Conservation (phyloP, 306 rosid species). For the Casuarina cunninghamiana region DNA sequence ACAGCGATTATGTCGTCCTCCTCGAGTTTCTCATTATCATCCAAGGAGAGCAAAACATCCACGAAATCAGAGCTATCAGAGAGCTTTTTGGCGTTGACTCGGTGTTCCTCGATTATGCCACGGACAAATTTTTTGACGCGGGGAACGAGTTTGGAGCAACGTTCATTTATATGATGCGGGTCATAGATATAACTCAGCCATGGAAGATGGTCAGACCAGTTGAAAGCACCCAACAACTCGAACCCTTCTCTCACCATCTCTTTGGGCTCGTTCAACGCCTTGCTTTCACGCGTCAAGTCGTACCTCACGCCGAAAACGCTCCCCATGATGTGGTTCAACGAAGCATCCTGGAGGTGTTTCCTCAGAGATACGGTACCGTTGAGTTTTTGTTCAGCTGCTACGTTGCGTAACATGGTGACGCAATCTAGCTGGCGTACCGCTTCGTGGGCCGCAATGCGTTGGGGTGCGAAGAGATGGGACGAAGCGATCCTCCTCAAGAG, state of each 20-base stretch:
- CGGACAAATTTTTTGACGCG: constrained; percentile 42
- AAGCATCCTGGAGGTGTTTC: constrained; percentile 38
- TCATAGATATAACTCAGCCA: constrained; percentile 47
- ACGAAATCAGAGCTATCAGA: constrained; percentile 49
- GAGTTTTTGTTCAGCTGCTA: constrained; percentile 26
- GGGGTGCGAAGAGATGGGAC: constrained; percentile 53
- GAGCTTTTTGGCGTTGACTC: neutral
- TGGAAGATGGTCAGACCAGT: constrained; percentile 25
- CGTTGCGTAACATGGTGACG: constrained; percentile 32
- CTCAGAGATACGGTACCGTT: constrained; percentile 24
- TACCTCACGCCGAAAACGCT: constrained; percentile 50
- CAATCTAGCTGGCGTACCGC: constrained; percentile 44
- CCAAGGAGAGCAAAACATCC: constrained; percentile 51
- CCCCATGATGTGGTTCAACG: constrained; percentile 52
- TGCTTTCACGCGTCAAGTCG: neutral
- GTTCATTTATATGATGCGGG: constrained; percentile 33
- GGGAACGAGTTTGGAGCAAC: constrained; percentile 49
- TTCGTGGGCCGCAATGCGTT: constrained; percentile 48
- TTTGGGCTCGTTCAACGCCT: constrained; percentile 31
- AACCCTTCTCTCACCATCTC: constrained; percentile 56
- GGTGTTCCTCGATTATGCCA: constrained; percentile 44
- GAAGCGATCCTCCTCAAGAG: constrained; percentile 49
- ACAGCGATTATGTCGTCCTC: constrained; percentile 60
- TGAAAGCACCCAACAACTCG: constrained; percentile 44
- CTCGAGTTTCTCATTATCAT: constrained; percentile 44